These are phyloP conservation scores for Globisporangium radiosum DNA, from an alignment of 352 stramenopile species.

Conservation along the genomic window DNA sequence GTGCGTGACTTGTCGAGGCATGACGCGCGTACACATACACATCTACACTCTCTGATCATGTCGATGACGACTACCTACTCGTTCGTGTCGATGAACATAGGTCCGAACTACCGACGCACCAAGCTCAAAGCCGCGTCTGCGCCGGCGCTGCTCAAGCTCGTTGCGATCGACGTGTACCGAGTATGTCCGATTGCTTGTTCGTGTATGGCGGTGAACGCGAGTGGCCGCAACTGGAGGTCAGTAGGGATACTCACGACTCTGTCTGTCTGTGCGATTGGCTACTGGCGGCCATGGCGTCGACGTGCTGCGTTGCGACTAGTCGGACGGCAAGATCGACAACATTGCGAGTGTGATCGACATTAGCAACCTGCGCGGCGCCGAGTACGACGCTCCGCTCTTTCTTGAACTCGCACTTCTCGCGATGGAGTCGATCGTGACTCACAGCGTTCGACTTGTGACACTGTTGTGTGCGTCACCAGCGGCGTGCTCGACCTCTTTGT, in stretches of 20 bases:
- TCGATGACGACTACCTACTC: too few species aligned
- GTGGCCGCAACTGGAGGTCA: too few species aligned
- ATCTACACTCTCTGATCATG: too few species aligned
- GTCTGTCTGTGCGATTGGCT: too few species aligned
- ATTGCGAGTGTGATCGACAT: constrained; percentile 65
- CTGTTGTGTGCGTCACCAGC: constrained; percentile 7
- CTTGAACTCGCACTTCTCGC: too few species aligned
- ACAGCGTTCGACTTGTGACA: neutral
- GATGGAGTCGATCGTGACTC: too few species aligned
- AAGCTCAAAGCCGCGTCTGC: constrained; percentile 63
- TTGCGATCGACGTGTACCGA: constrained; percentile 69
- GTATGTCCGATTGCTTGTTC: constrained; percentile 16
- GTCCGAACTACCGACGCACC: constrained; percentile 72
- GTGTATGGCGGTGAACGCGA: too few species aligned
- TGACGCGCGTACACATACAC: too few species aligned
- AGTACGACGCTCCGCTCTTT: constrained; percentile 12
- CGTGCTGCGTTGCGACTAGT: constrained; percentile 21
- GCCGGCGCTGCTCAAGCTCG: constrained; percentile 44
- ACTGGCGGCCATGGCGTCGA: neutral
- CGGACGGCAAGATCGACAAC: constrained; percentile 64
- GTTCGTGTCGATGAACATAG: constrained; percentile 10
- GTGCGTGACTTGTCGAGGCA: constrained; percentile 10
- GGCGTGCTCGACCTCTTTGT: constrained; percentile 58
- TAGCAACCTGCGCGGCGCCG: constrained; percentile 24
- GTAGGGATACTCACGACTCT: too few species aligned